These are phyloP conservation scores for Colletotrichum melonis DNA, from an alignment of 2,329 filamentous ascomycete species.

Conservation along the genomic window DNA sequence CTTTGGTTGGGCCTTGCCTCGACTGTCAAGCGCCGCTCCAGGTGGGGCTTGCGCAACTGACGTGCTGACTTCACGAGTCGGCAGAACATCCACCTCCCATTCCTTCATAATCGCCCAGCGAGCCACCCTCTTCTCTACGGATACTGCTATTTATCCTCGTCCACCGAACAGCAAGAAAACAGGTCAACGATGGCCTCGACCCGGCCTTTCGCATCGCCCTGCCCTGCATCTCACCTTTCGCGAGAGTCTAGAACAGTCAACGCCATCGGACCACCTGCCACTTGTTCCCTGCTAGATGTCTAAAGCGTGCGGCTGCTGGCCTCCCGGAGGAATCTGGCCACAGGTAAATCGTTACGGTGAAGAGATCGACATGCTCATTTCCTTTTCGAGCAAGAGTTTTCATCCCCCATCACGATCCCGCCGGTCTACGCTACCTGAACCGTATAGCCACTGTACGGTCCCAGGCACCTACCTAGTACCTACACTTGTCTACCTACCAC, in stretches of 20 bases:
- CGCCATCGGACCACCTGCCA: slow-evolving; percentile 31
- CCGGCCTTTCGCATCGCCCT: neutral
- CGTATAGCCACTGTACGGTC: slow-evolving; percentile 9
- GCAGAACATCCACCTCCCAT: neutral
- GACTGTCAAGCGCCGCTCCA: neutral
- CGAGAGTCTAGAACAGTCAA: slow-evolving; percentile 29
- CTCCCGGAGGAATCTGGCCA: slow-evolving; percentile 26
- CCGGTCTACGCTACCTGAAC: neutral
- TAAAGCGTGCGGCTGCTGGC: slow-evolving; percentile 23
- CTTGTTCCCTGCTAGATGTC: slow-evolving; percentile 10
- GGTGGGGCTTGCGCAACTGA: neutral
- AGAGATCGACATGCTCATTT: slow-evolving; percentile 22
- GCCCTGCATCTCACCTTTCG: slow-evolving; percentile 6
- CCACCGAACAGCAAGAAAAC: neutral
- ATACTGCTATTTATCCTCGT: neutral
- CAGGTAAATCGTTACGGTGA: slow-evolving; percentile 26
- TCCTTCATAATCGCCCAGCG: slow-evolving; percentile 7
- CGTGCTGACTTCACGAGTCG: neutral
- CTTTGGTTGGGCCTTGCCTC: neutral
- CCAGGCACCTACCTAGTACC: neutral
- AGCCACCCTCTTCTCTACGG: neutral
- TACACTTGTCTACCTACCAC: neutral
- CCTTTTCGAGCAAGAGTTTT: slow-evolving; percentile 5
- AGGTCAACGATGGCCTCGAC: neutral
- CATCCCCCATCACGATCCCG: slow-evolving; percentile 21